These are phyloP conservation scores for Pseudodiploospora longispora DNA, from an alignment of 2,329 filamentous ascomycete genomes.

Conservation along the genomic window DNA sequence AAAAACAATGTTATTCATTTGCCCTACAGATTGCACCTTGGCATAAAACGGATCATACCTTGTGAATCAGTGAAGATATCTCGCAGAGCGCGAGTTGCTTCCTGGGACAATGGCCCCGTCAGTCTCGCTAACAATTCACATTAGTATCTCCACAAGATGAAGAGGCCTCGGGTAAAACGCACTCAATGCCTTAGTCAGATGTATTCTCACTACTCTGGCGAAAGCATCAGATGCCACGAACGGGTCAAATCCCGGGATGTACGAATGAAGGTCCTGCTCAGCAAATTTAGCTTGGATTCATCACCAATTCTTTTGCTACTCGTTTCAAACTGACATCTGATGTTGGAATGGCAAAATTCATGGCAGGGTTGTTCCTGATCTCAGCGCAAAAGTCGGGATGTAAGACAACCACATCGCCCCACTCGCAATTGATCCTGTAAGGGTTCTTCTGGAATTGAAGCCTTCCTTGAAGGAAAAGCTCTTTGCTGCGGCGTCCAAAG, in stretches of 20 bases:
- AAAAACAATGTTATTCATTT: not conserved
- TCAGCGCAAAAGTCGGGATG: not conserved
- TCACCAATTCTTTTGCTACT: not conserved
- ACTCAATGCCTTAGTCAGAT: conserved; percentile 6
- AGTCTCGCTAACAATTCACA: not conserved
- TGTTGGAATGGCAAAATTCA: conserved; percentile 3
- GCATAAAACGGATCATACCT: not conserved
- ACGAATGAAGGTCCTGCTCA: conserved; percentile 3
- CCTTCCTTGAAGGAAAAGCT: conserved; percentile 2
- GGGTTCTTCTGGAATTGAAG: not conserved
- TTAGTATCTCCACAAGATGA: not conserved
- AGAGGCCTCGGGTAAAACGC: not conserved
- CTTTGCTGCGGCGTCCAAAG: conserved; percentile 2
- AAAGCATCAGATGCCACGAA: conserved; percentile 1
- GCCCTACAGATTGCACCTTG: not conserved
- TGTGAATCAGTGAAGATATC: not conserved
- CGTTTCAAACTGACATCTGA: not conserved
- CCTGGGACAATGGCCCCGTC: not conserved
- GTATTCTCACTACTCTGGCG: conserved; percentile 1
- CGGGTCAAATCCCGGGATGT: conserved; percentile 4
- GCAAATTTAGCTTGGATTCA: not conserved
- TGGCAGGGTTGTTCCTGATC: conserved; percentile 1
- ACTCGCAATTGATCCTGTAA: conserved; percentile 2
- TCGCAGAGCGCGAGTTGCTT: not conserved
- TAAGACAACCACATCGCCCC: conserved; percentile 3